Percentiles rank a stretch among this genome's conserved stretches.
phyloP scores from a whole-genome alignment of 2,329 filamentous ascomycete genomes.

The Aspergillus luchuensis region DNA sequence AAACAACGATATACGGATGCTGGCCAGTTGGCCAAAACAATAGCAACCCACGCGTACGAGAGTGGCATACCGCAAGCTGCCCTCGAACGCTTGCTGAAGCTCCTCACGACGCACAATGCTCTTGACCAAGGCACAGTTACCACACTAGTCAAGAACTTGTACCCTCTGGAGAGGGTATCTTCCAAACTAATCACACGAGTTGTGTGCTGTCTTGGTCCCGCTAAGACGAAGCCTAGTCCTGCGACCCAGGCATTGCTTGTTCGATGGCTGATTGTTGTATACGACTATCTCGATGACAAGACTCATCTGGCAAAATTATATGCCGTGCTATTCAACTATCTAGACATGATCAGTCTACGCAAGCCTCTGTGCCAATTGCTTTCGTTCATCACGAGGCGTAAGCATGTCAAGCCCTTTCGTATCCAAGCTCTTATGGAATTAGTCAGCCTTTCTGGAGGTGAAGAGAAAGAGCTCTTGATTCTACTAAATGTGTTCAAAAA shows the following conservation, averaged over 20 bases:
- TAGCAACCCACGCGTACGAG: conserved; percentile 66
- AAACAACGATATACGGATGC: conserved; percentile 67
- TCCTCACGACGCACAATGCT: conserved; percentile 66
- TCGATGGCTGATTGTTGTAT: conserved; percentile 76
- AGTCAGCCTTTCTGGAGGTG: conserved; percentile 55
- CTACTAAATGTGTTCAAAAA: conserved; percentile 83
- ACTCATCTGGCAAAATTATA: conserved; percentile 69
- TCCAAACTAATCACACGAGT: conserved; percentile 64
- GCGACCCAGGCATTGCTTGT: conserved; percentile 70
- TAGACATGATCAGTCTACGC: conserved; percentile 78
- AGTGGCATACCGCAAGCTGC: conserved; percentile 64
- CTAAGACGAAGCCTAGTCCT: conserved; percentile 71
- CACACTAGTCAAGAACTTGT: conserved; percentile 71
- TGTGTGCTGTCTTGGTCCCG: conserved; percentile 74
- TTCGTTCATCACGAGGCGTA: conserved; percentile 75
- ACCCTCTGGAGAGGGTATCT: conserved; percentile 68
- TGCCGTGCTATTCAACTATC: conserved; percentile 73
- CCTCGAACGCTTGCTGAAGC: conserved; percentile 64
- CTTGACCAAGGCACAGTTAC: conserved; percentile 76
- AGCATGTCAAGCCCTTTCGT: conserved; percentile 79
- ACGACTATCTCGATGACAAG: conserved; percentile 68
- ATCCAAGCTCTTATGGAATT: conserved; percentile 70
- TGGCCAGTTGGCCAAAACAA: conserved; percentile 64
- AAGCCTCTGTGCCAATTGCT: conserved; percentile 73
- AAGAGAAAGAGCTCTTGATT: conserved; percentile 73